Conservation (phyloP, 805 yeast species). For the Saccharomycopsis capsularis region DNA sequence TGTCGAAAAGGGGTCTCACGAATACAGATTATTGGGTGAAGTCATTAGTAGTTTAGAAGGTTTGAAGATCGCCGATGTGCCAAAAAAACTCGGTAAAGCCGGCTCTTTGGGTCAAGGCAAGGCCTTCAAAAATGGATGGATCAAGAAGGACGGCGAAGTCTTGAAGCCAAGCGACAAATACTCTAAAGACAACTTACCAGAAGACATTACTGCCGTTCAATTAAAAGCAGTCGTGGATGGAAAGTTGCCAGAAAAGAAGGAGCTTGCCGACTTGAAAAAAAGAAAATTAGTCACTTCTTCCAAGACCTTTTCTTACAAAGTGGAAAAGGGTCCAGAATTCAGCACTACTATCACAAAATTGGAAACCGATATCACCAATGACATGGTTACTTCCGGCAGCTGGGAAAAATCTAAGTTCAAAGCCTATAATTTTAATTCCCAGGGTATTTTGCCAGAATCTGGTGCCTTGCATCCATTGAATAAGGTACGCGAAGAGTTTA, state of each 20-base stretch:
- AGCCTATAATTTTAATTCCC: conserved; percentile 92
- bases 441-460: conserved; percentile 76
- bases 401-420: conserved; percentile 86
- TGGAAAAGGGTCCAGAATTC: conserved; percentile 79
- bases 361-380: conserved; percentile 92
- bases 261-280: conserved; percentile 80
- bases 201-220: conserved; percentile 60
- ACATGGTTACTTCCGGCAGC: conserved; percentile 75
- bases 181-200: conserved; percentile 41
- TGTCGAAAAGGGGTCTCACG: conserved; percentile 80
- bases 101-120: conserved; percentile 95
- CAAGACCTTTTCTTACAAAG: conserved; percentile 67
- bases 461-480: conserved; percentile 97
- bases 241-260: conserved; percentile 60
- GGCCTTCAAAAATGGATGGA: conserved; percentile 98
- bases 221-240: conserved; percentile 49
- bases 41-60: conserved; percentile 72
- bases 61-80: conserved; percentile 72
- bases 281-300: conserved; percentile 74
- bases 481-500: conserved; percentile 95
- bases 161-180: conserved; percentile 53
- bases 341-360: conserved; percentile 69
- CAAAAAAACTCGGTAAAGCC: conserved; percentile 63
- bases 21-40: conserved; percentile 67
- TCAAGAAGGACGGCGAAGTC: conserved; percentile 76